phyloP scores from a whole-genome alignment of 371 early-diverging fungal species.

The Basidiobolus meristosporus region DNA sequence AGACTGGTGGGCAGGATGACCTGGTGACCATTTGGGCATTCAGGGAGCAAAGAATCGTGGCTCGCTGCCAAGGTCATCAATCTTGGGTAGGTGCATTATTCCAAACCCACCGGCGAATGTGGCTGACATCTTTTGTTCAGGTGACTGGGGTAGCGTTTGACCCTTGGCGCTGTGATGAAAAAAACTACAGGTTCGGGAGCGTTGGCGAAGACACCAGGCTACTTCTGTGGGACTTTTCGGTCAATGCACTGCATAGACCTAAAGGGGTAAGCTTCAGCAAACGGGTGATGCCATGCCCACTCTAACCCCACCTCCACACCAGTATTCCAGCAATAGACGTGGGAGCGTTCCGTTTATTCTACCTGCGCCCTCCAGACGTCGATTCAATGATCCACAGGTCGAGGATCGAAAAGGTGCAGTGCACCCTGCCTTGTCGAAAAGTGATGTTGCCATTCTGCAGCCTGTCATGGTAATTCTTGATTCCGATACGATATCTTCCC shows the following conservation, averaged over 20 bases:
- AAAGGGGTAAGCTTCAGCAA: too few relatives aligned
- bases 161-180: conserved; percentile 62
- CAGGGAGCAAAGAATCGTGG: conserved; percentile 51
- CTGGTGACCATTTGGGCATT: conserved; percentile 80
- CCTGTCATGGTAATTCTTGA: too few relatives aligned
- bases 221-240: conserved; percentile 83
- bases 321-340: too few relatives aligned
- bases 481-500: too few relatives aligned
- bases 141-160: conserved; percentile 79
- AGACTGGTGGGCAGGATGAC: conserved; percentile 91
- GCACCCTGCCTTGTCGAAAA: too few relatives aligned
- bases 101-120: not conserved
- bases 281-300: too few relatives aligned
- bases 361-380: too few relatives aligned
- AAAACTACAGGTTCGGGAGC: conserved; percentile 70
- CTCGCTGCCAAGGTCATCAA: conserved; percentile 83
- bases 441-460: too few relatives aligned
- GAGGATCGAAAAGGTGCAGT: too few relatives aligned
- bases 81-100: conserved; percentile 50
- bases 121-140: conserved; percentile 7
- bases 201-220: conserved; percentile 80
- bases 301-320: too few relatives aligned
- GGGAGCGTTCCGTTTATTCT: too few relatives aligned
- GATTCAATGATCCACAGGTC: too few relatives aligned
- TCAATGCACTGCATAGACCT: conserved; percentile 48